A percentile compares a stretch with the other conserved stretches of the same genome.
Conservation (phyloP, 805 yeast genomes). For the Nakazawaea pomicola region DNA sequence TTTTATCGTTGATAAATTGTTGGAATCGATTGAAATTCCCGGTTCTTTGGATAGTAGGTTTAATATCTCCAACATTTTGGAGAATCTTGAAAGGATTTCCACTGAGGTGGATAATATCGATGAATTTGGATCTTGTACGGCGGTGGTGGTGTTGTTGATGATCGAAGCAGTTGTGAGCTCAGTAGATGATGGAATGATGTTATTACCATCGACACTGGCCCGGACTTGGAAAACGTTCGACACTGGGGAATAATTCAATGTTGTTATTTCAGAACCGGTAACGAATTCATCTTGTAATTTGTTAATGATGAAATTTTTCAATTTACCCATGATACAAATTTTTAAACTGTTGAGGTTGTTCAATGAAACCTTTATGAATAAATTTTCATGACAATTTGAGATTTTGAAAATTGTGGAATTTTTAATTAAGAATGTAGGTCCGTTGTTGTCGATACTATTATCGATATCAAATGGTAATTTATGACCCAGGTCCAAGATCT, state of each 20-base stretch:
- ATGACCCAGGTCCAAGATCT: slow-evolving; percentile 20
- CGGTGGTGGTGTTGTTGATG: too few species aligned
- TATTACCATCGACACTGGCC: slow-evolving; percentile 19
- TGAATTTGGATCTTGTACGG: too few species aligned
- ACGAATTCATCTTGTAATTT: slow-evolving; percentile 2
- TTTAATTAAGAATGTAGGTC: slow-evolving; percentile 27
- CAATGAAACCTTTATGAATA: slow-evolving; percentile 26
- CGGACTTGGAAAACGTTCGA: slow-evolving; percentile 24
- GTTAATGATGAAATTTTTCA: slow-evolving; percentile 16
- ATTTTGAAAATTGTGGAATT: slow-evolving; percentile 32
- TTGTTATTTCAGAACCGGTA: slow-evolving; percentile 10
- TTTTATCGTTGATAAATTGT: slow-evolving; percentile 8
- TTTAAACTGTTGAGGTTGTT: slow-evolving; percentile 23
- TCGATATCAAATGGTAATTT: slow-evolving; percentile 2
- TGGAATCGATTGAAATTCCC: slow-evolving; percentile 1
- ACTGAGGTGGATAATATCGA: slow-evolving; percentile 4
- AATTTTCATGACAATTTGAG: slow-evolving; percentile 29
- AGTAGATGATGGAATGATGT: not conserved
- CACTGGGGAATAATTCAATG: slow-evolving; percentile 10
- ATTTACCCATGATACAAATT: slow-evolving; percentile 29
- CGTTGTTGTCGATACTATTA: slow-evolving; percentile 27
- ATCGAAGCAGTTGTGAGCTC: slow-evolving; percentile 8
- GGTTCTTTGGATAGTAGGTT: slow-evolving; percentile 6
- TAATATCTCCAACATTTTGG: slow-evolving; percentile 7
- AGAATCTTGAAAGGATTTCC: slow-evolving; percentile 7